Evolutionary conservation across 495 filamentous ascomycete genomes (phyloP), one percentile per base, ranked within the genome.

Genomic region (Daldinia grandis): DNA sequence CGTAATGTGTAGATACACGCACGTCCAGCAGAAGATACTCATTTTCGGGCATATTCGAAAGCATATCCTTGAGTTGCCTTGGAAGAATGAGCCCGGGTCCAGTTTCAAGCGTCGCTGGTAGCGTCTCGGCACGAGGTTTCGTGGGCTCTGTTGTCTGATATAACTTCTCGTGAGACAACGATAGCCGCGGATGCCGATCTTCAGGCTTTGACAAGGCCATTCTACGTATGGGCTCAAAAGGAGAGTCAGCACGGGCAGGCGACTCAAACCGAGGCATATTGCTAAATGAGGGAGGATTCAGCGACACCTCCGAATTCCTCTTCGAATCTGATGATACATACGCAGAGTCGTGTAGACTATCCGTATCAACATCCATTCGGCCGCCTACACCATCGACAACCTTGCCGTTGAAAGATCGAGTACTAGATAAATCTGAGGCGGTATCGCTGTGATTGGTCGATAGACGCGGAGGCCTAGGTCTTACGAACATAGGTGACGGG

Each of bases 11-110:
- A 64, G 90, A 93, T 6, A 95, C 93, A 19, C 95, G 89, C 31
- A 99, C 86, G 79, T 99, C 95, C n/a, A 99, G 78, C 3, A 99
- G 71, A 58, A 99, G 81, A 4, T 91, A 76, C 21, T 90, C 84
- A 14, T 88, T 80, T 4, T 80, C 78, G 9, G 80, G 77, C 9
- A 82, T 71, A 10, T 81, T 80, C 56, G 87, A 79, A n/a, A 98
- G 75, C 21, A 97, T 76, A 37, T 89, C 87, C 54, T 87, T 87
- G 12, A 95, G 83, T 28, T 90, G 84, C 19, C 87, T 83, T 12
- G 88, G 81, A 0, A 88, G 83, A 31, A 97, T 86, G 82, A 94
- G 80, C 21, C 71, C 68, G 0, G 87, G 85, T 6, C 81, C 80
- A 14, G 67, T 71, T 40, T 86, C 85, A 12, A 85, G 64, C 28